These are phyloP conservation scores for Acaromyces ingoldii DNA, from an alignment of 1,284 basidiomycete species.

Conservation along the genomic window DNA sequence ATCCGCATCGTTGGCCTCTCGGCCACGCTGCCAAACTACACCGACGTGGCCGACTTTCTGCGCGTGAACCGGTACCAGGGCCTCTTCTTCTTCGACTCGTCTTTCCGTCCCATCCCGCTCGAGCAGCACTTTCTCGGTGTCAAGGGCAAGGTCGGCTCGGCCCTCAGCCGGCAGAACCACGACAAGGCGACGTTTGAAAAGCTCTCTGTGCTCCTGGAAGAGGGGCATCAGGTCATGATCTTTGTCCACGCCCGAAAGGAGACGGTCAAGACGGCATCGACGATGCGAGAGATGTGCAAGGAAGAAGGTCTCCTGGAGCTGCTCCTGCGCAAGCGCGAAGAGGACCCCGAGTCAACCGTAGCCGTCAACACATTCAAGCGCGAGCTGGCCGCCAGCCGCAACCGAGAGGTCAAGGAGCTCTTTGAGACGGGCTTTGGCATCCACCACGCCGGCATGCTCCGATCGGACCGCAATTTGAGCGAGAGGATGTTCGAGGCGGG, in stretches of 20 bases:
- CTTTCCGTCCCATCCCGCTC: slow-evolving; percentile 91
- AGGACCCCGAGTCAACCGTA: too few species aligned
- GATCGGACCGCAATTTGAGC: slow-evolving; percentile 89
- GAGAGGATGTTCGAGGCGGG: slow-evolving; percentile 88
- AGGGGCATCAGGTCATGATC: slow-evolving; percentile 91
- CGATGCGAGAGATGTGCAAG: slow-evolving; percentile 74
- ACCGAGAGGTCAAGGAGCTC: slow-evolving; percentile 94
- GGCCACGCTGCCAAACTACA: slow-evolving; percentile 94
- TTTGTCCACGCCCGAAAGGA: slow-evolving; percentile 99
- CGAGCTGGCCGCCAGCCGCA: slow-evolving; percentile 73
- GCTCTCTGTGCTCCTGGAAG: slow-evolving; percentile 47
- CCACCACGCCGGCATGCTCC: slow-evolving; percentile 97
- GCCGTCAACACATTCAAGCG: slow-evolving; percentile 60
- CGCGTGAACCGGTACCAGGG: slow-evolving; percentile 82
- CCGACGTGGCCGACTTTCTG: slow-evolving; percentile 93
- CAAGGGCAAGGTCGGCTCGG: slow-evolving; percentile 78
- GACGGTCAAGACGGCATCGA: slow-evolving; percentile 86
- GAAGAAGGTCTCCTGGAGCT: slow-evolving; percentile 70
- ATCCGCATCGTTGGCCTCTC: slow-evolving; percentile 99
- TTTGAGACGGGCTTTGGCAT: slow-evolving; percentile 90
- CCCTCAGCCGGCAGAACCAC: slow-evolving; percentile 73
- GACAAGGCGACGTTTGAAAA: slow-evolving; percentile 89
- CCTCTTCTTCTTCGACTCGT: slow-evolving; percentile 97
- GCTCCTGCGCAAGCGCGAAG: slow-evolving; percentile 56
- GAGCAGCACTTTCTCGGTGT: slow-evolving; percentile 97